Evolutionary conservation across 257 asterid genomes (phyloP).

Genomic region (Salvia rosmarinus): DNA sequence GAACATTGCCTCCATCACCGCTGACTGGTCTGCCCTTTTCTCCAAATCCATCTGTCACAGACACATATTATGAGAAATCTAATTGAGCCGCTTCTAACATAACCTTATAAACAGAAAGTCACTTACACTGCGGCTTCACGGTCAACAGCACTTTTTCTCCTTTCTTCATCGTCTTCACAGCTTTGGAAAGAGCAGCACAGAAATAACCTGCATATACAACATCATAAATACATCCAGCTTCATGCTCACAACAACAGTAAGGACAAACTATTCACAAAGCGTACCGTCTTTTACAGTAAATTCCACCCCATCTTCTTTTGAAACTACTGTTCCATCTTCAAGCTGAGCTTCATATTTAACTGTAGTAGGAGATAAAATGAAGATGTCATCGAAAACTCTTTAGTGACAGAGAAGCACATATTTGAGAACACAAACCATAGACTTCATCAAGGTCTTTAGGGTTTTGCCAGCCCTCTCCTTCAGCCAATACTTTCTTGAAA

Average conservation of each 20-base stretch:
- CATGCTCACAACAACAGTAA: background rate
- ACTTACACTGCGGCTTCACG: slow-evolving; percentile 53
- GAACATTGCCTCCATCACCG: slow-evolving; percentile 37
- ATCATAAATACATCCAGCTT: background rate
- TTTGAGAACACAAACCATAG: slow-evolving; percentile 38
- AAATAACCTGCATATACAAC: slow-evolving; percentile 43
- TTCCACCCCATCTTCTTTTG: slow-evolving; percentile 51
- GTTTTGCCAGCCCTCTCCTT: slow-evolving; percentile 71
- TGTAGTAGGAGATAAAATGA: slow-evolving; percentile 26
- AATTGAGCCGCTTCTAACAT: slow-evolving; percentile 2
- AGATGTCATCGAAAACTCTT: slow-evolving; percentile 4
- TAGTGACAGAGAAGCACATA: background rate
- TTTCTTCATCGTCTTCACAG: slow-evolving; percentile 64
- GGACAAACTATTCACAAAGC: background rate
- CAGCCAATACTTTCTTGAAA: slow-evolving; percentile 50
- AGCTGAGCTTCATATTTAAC: slow-evolving; percentile 53
- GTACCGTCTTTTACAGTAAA: slow-evolving; percentile 58
- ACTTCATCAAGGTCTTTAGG: slow-evolving; percentile 67
- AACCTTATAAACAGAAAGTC: background rate
- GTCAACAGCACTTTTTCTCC: slow-evolving; percentile 49
- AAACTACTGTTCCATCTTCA: slow-evolving; percentile 55
- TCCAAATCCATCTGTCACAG: slow-evolving; percentile 57
- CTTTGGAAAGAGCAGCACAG: slow-evolving; percentile 58
- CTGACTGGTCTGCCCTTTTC: slow-evolving; percentile 43
- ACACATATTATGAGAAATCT: slow-evolving; percentile 6